Conservation (phyloP, 139 green algal species). For the Closterium sp. region DNA sequence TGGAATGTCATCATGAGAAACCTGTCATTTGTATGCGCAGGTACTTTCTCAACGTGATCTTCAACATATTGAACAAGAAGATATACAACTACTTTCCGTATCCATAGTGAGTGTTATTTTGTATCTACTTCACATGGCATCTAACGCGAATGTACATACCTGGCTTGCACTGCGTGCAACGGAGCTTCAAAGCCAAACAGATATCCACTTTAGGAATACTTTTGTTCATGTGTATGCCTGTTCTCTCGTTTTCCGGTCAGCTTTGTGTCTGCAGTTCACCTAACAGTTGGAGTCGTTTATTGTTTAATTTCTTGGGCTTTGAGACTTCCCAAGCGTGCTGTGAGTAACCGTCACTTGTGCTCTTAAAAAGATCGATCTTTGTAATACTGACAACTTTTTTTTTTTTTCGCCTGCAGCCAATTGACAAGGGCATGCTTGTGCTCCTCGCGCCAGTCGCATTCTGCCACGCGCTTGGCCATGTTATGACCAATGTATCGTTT, state of each 20-base stretch:
- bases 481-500: conserved; percentile 97
- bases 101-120: conserved; percentile 65
- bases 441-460: conserved; percentile 80
- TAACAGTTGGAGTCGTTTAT: conserved; percentile 55
- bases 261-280: conserved; percentile 57
- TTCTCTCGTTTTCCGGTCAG: conserved; percentile 7
- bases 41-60: conserved; percentile 96
- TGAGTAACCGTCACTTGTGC: neutral
- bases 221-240: neutral
- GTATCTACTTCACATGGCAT: neutral
- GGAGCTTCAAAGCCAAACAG: neutral
- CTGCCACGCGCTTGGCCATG: conserved; percentile 96
- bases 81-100: conserved; percentile 99
- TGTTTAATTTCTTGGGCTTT: conserved; percentile 53
- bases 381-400: conserved; percentile 9
- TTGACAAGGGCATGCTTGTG: conserved; percentile 66
- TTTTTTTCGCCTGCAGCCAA: conserved; percentile 26
- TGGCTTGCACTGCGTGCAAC: neutral
- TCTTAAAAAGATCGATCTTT: neutral
- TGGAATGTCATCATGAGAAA: neutral
- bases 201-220: neutral
- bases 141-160: neutral
- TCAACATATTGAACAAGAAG: conserved; percentile 99
- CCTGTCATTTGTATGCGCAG: conserved; percentile 20
- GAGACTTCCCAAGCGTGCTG: conserved; percentile 47